Base-by-base conservation (phyloP, 495 filamentous ascomycete species). In the Entonaema liquescens region DNA sequence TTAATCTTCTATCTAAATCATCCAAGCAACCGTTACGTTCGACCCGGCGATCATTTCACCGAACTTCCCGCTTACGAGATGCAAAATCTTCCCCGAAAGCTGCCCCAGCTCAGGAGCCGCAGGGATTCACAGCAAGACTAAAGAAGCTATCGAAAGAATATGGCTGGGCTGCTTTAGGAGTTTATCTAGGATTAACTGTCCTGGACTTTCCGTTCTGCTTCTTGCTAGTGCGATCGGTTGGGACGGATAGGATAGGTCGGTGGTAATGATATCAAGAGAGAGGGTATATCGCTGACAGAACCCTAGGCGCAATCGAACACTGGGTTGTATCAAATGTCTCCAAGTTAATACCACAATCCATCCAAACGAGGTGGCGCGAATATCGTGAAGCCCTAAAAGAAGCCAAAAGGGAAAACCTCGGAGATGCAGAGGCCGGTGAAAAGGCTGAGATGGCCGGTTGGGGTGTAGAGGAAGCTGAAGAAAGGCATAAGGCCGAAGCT, bases 131-230 rank as follows among this genome's bases (percentile, higher is more conserved):
- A 0, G 86, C 85, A 62, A 86, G 92, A 9, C 77, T 98, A 65
- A 91, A 87, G 75, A 92, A 92, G 72, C 85, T 98, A n/a, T 93
- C 91, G 0, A 87, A 90, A 44, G 96, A 98, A 80, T 99, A 99
- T 77, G 95, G 95, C 40, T 98, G 94, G 92, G 86, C 92, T 9
- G 94, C 94, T 2, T 77, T 97, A n/a, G 94, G 95, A 7, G 91
- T 99, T 2, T 99, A 99, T 79, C 79, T 97, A 8, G 80, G 80
- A 0, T 82, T 99, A 38, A 93, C 90, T 0, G 91, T 92, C 12
- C 81, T 98, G 65, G 95, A 99, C 75, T 97, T 98, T 71, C 95
- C 95, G 0, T 92, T 99, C 76, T 98, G 94, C 79, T 99, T 97
- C 78, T 79, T 95, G 25, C 87, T 93, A 2, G 95, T 99, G 19